phyloP scores from a whole-genome alignment of 208 protist genomes.

The Entamoeba histolytica region DNA sequence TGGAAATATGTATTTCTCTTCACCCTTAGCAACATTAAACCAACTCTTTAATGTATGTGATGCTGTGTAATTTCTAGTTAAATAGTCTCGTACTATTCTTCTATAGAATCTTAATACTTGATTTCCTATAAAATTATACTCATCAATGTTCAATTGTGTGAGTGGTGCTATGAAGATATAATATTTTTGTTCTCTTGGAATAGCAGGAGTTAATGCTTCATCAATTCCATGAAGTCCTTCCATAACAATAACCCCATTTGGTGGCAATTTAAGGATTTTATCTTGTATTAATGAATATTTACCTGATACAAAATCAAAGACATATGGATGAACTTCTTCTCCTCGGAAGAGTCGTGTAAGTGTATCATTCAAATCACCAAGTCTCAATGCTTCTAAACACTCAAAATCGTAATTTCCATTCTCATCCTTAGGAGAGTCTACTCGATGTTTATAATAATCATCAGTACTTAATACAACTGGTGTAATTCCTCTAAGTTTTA shows the following conservation, averaged over 20 bases:
- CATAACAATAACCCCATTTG: constrained; percentile 28
- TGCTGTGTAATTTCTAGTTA: constrained; percentile 15
- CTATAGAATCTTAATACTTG: constrained; percentile 22
- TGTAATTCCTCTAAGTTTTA: constrained; percentile 19
- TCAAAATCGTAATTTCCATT: constrained; percentile 42
- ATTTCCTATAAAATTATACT: constrained; percentile 22
- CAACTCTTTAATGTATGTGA: constrained; percentile 24
- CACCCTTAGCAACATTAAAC: constrained; percentile 17
- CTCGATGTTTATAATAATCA: constrained; percentile 35
- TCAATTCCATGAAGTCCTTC: constrained; percentile 41
- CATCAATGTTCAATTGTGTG: constrained; percentile 39
- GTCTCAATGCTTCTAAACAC: constrained; percentile 28
- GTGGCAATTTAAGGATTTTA: constrained; percentile 6
- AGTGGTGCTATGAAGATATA: constrained; percentile 37
- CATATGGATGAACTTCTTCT: constrained; percentile 25
- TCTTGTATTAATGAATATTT: neutral
- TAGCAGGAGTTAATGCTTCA: constrained; percentile 15
- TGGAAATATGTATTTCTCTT: constrained; percentile 34
- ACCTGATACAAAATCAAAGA: constrained; percentile 34
- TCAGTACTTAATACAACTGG: constrained; percentile 30
- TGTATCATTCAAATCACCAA: constrained; percentile 34
- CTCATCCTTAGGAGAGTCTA: constrained; percentile 22
- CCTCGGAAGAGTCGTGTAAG: constrained; percentile 23
- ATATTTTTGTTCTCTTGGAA: constrained; percentile 30
- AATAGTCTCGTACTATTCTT: constrained; percentile 32